phyloP scores from a whole-genome alignment of 805 yeast species.

The Suhomyces prunicola region DNA sequence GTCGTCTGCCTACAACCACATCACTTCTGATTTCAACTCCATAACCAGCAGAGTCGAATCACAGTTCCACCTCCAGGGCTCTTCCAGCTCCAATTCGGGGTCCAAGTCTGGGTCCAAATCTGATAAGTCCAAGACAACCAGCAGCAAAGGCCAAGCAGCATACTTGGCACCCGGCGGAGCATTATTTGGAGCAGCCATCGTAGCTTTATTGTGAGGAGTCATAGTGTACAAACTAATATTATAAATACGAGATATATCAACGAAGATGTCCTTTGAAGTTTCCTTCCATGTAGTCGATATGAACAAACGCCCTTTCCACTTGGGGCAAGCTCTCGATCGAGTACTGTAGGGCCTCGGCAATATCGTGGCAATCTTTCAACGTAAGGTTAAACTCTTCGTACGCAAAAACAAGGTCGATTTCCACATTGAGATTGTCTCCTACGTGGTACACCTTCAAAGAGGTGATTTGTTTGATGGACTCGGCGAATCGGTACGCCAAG shows the following conservation, averaged over 20 bases:
- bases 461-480: constrained; percentile 59
- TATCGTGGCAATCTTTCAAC: constrained; percentile 70
- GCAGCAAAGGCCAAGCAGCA: constrained; percentile 4
- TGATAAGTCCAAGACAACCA: not conserved
- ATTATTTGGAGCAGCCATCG: constrained; percentile 5
- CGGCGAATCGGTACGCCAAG: constrained; percentile 66
- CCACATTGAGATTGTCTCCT: constrained; percentile 74
- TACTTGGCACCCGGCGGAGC: constrained; percentile 8
- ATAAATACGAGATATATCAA: not conserved
- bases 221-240: no score
- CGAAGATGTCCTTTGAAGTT: constrained; percentile 40
- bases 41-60: not conserved
- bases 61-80: not conserved
- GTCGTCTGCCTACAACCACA: not conserved
- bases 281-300: constrained; percentile 59
- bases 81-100: not conserved
- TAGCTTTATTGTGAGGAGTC: constrained; percentile 8
- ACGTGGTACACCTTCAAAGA: constrained; percentile 71
- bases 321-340: constrained; percentile 73
- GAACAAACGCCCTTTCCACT: constrained; percentile 81
- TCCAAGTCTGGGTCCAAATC: not conserved
- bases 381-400: constrained; percentile 42
- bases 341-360: constrained; percentile 79
- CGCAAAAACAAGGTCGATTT: constrained; percentile 63
- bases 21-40: constrained; percentile 2